phyloP scores from a whole-genome alignment of 2,329 filamentous ascomycete species.

The Phaeomoniella chlamydospora region DNA sequence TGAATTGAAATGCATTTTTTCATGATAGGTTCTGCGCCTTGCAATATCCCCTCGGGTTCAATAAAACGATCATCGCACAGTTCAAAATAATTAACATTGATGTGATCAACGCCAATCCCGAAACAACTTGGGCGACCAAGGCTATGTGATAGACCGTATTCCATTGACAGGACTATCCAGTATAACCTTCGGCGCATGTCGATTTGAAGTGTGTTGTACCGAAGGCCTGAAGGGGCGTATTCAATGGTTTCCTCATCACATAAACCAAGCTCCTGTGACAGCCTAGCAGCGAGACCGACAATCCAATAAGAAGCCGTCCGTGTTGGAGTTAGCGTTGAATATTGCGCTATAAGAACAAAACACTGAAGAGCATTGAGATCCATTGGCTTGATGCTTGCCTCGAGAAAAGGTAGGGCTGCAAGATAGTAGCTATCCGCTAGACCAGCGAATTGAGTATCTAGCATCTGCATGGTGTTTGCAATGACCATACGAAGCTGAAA shows the following conservation, averaged over 20 bases:
- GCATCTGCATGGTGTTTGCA: conserved; percentile 85
- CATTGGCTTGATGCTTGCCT: conserved; percentile 73
- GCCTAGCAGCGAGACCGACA: conserved; percentile 70
- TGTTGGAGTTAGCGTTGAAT: conserved; percentile 84
- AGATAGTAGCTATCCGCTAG: conserved; percentile 91
- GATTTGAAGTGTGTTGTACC: conserved; percentile 57
- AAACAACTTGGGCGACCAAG: conserved; percentile 80
- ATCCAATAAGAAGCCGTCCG: conserved; percentile 88
- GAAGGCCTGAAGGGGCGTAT: conserved; percentile 42
- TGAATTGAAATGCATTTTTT: conserved; percentile 85
- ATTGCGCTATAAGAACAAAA: conserved; percentile 72
- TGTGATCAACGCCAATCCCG: conserved; percentile 64
- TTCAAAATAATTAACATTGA: conserved; percentile 77
- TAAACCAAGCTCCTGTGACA: conserved; percentile 79
- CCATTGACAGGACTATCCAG: conserved; percentile 81
- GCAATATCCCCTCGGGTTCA: conserved; percentile 57
- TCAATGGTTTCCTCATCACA: conserved; percentile 80
- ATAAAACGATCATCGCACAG: conserved; percentile 73
- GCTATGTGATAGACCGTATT: conserved; percentile 73
- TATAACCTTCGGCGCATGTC: conserved; percentile 81
- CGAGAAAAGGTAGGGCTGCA: conserved; percentile 70
- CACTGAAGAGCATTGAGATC: conserved; percentile 85
- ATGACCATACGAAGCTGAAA: conserved; percentile 85
- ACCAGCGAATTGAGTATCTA: conserved; percentile 80
- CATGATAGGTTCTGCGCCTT: conserved; percentile 54